Percentiles rank a stretch among this genome's conserved stretches.
phyloP scores from a whole-genome alignment of 1,139 yeast genomes.

The Suhomyces atakaporum region DNA sequence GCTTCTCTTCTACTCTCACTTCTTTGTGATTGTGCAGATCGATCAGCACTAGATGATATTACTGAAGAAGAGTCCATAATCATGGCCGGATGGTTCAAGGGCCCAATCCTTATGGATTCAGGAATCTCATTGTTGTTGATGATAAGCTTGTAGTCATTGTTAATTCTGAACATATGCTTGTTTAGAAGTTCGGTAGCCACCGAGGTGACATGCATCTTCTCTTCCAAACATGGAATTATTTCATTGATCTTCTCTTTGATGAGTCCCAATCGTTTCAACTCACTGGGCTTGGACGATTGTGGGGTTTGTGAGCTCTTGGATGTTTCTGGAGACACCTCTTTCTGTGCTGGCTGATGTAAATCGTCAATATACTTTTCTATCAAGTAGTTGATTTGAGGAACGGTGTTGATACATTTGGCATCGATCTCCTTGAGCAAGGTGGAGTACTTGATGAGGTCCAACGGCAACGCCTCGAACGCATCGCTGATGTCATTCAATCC shows the following conservation, averaged over 20 bases:
- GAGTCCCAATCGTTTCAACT: conserved; percentile 24
- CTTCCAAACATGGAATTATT: conserved; percentile 90
- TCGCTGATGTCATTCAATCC: conserved; percentile 92
- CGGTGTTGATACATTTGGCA: conserved; percentile 81
- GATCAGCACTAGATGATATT: conserved; percentile 33
- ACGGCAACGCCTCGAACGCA: conserved; percentile 88
- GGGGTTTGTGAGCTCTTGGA: neutral
- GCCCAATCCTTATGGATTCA: conserved; percentile 65
- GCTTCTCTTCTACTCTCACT: conserved; percentile 90
- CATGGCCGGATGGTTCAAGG: conserved; percentile 88
- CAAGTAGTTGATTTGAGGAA: conserved; percentile 64
- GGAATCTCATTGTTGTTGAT: conserved; percentile 77
- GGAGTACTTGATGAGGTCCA: conserved; percentile 79
- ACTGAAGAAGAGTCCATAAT: conserved; percentile 53
- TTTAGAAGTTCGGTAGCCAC: conserved; percentile 80
- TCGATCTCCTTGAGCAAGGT: conserved; percentile 91
- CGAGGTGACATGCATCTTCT: conserved; percentile 95
- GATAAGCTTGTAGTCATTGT: conserved; percentile 74
- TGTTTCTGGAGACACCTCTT: conserved; percentile 7
- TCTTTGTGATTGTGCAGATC: conserved; percentile 69
- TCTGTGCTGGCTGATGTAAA: conserved; percentile 30
- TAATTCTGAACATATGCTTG: conserved; percentile 70
- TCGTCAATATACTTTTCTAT: conserved; percentile 57
- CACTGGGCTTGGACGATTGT: conserved; percentile 4
- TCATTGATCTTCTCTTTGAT: conserved; percentile 59